Base-by-base conservation (phyloP, 192 early-diverging fungal genomes). In the Anaeromyces robustus region DNA sequence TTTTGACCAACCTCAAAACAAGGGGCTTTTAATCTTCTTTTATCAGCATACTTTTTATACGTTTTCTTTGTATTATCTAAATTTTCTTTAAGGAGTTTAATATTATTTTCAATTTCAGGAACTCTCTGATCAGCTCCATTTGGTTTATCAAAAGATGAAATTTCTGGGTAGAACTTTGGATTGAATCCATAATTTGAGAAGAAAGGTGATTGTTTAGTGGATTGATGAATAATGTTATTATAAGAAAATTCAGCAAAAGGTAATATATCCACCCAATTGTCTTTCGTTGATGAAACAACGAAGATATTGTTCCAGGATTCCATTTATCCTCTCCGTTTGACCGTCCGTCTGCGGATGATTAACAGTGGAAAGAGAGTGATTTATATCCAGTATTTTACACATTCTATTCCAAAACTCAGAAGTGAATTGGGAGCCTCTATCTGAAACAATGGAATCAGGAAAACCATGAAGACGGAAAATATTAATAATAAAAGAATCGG, bases 191-290 rank as follows among this genome's bases (percentile, higher is more conserved):
- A 34, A 30, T 85, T 81, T 22, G 84, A 80, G 52, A 78, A 81
- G 80, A 86, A 87, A 0, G 81, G 84, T 0, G 30, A 79, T 34
- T 30, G 79, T 41, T 30, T 34, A 34, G 6, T 26, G 12, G 43
- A 81, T 28, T 26, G 41, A 29, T 84, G 78, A 22, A 37, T 5
- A 2, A 86, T 77, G 80, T 90, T 86, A 78, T 91, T 92, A 84
- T 89, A 91, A 0, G 85, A 83, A 41, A 89, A 87, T 37, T 89
- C 87, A 2, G 84, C 86, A 0, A 83, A 13, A 0, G 83, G 85
- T 1, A 92, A 78, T 34, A 87, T 80, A 0, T 30, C 30, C 14
- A 59, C 30, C 88, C 89, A 91, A 82, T 91, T 77, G 22, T 41
- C 22, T 78, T 88, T 85, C 83, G 77, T 83, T 81, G 14, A 84